Evolutionary conservation across 208 protist species (phyloP), one percentile per base, ranked within the genome.

Genomic region (Acanthamoeba triangularis): DNA sequence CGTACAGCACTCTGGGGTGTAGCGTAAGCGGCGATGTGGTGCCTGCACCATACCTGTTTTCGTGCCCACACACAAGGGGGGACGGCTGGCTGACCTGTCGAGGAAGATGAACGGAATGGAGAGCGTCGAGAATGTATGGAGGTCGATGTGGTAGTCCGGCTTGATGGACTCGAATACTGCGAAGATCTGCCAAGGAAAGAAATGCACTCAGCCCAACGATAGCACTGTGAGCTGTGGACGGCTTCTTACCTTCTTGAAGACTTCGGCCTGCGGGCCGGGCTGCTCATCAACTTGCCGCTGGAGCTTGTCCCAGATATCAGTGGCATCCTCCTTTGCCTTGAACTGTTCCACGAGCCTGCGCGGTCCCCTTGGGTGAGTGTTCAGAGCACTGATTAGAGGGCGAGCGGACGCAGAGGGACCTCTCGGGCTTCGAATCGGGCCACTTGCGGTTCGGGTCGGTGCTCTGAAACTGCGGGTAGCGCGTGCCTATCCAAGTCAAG

Each of bases 1-100:
- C 72, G 18, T 80, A 80, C 72, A 80, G n/a, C 41, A 80, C 72
- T 80, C 72, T 80, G 72, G n/a, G n/a, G n/a, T n/a, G n/a, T n/a
- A n/a, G n/a, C n/a, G n/a, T n/a, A n/a, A n/a, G n/a, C n/a, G n/a
- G n/a, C n/a, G n/a, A n/a, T n/a, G n/a, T n/a, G n/a, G n/a, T n/a
- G n/a, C n/a, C n/a, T n/a, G n/a, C n/a, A n/a, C n/a, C n/a, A n/a
- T n/a, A n/a, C n/a, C n/a, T n/a, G n/a, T n/a, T n/a, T n/a, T n/a
- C n/a, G n/a, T n/a, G n/a, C n/a, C n/a, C n/a, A n/a, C n/a, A n/a
- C n/a, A n/a, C n/a, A n/a, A n/a, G n/a, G 13, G 49, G 18, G 72
- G 41, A 28, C 65, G 65, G 20, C 8, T 30, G 72, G 37, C 72
- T 14, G 14, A 49, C 72, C 72, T 80, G 72, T 80, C 72, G 23